phyloP scores from a whole-genome alignment of 139 green algal genomes.

The Picochlorum sp. region DNA sequence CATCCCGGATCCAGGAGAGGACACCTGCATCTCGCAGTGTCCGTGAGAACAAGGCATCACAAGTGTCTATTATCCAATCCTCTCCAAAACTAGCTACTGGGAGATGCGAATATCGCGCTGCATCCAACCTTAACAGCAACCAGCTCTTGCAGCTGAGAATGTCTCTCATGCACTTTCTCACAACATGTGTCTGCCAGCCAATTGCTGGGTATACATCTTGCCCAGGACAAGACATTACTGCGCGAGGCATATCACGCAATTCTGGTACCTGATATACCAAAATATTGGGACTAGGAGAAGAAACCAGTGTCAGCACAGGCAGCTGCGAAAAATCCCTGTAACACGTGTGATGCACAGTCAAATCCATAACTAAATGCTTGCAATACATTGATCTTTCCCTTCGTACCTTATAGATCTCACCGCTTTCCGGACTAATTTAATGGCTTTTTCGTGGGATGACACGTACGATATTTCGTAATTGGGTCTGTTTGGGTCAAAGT shows the following conservation, averaged over 20 bases:
- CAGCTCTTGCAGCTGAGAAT: conserved; percentile 31
- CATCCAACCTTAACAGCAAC: conserved; percentile 10
- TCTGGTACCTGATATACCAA: conserved; percentile 38
- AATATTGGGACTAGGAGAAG: too few relatives aligned
- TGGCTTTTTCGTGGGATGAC: conserved; percentile 8
- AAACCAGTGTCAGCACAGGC: too few relatives aligned
- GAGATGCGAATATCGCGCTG: conserved; percentile 77
- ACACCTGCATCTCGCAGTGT: conserved; percentile 57
- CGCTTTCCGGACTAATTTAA: conserved; percentile 12
- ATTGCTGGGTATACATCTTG: conserved; percentile 51
- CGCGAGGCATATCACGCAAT: conserved; percentile 55
- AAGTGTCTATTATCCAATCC: conserved; percentile 58
- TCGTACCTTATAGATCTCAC: too few relatives aligned
- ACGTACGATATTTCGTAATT: conserved; percentile 57
- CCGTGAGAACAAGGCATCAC: conserved; percentile 72
- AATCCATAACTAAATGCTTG: too few relatives aligned
- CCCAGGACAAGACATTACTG: conserved; percentile 23
- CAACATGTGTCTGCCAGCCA: conserved; percentile 72
- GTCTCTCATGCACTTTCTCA: conserved; percentile 23
- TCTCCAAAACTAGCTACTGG: conserved; percentile 64
- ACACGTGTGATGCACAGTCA: too few relatives aligned
- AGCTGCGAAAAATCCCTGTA: too few relatives aligned
- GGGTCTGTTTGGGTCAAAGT: not conserved
- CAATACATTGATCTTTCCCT: too few relatives aligned
- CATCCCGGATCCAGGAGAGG: conserved; percentile 64